A percentile compares a stretch with the other conserved stretches of the same genome.
These are phyloP conservation scores for Rhexocercosporidium sp. DNA, from an alignment of 2,329 filamentous ascomycete species.

Conservation along the genomic window DNA sequence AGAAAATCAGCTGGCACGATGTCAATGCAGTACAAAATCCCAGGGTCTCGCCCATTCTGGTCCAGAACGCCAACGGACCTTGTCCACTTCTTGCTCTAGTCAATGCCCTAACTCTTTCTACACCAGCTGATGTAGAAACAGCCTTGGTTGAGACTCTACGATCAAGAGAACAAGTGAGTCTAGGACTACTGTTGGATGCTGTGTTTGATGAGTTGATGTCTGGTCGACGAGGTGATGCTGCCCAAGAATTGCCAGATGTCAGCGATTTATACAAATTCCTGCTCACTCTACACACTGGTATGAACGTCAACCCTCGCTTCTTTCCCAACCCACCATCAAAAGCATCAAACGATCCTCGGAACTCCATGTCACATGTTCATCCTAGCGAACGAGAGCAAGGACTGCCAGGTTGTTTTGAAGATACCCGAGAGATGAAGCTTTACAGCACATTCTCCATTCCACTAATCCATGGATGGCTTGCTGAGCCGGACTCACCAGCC, in stretches of 20 bases:
- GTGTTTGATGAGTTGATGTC: conserved; percentile 95
- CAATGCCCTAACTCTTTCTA: conserved; percentile 87
- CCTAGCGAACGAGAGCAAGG: conserved; percentile 53
- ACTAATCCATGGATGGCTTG: conserved; percentile 92
- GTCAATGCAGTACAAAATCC: conserved; percentile 61
- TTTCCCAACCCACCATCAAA: conserved; percentile 58
- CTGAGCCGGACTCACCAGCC: conserved; percentile 67
- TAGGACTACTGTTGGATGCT: conserved; percentile 84
- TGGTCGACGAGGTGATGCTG: conserved; percentile 64
- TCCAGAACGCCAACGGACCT: conserved; percentile 93
- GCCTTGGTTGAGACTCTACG: conserved; percentile 78
- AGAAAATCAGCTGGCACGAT: conserved; percentile 88
- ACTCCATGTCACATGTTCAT: conserved; percentile 57
- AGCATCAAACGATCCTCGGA: conserved; percentile 45
- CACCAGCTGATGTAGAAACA: conserved; percentile 68
- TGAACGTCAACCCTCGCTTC: conserved; percentile 97
- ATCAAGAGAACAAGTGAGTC: conserved; percentile 84
- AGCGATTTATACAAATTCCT: conserved; percentile 87
- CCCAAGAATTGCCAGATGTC: conserved; percentile 77
- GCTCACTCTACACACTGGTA: conserved; percentile 87
- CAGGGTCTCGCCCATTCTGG: conserved; percentile 81
- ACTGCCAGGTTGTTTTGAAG: conserved; percentile 78
- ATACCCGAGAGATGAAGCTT: conserved; percentile 85
- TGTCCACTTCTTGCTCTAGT: conserved; percentile 92
- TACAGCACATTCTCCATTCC: conserved; percentile 90